Conservation (phyloP, 345 rosid species). For the Limnanthes douglasii region DNA sequence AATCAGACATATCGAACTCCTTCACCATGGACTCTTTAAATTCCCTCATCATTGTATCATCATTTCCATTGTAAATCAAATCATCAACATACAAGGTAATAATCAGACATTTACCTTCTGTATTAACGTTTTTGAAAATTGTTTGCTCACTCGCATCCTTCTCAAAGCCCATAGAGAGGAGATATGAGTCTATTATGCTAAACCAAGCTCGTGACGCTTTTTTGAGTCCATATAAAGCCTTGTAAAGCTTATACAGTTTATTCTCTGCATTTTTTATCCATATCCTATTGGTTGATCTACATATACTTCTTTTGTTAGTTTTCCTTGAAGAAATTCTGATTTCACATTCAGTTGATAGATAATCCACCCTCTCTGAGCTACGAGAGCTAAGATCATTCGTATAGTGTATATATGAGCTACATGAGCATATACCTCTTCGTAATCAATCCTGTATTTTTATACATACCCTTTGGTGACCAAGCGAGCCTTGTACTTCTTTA, state of each 20-base stretch:
- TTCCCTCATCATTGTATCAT: neutral
- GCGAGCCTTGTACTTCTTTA: constrained; percentile 1
- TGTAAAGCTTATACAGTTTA: neutral
- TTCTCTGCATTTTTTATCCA: neutral
- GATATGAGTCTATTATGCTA: too few species aligned
- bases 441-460: neutral
- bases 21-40: neutral
- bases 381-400: neutral
- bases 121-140: too few species aligned
- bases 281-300: neutral
- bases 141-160: neutral
- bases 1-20: neutral
- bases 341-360: neutral
- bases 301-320: neutral
- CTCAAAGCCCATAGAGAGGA: neutral
- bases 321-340: neutral
- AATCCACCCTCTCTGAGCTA: neutral
- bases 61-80: neutral
- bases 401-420: neutral
- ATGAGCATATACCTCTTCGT: neutral
- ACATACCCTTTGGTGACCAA: neutral
- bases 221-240: neutral
- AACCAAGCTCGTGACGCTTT: neutral
- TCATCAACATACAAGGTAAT: constrained; percentile 3
- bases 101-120: neutral